A percentile compares a stretch with the other conserved stretches of the same genome.
phyloP scores from a whole-genome alignment of 176 grass and related monocot species.

The Leersia perrieri region DNA sequence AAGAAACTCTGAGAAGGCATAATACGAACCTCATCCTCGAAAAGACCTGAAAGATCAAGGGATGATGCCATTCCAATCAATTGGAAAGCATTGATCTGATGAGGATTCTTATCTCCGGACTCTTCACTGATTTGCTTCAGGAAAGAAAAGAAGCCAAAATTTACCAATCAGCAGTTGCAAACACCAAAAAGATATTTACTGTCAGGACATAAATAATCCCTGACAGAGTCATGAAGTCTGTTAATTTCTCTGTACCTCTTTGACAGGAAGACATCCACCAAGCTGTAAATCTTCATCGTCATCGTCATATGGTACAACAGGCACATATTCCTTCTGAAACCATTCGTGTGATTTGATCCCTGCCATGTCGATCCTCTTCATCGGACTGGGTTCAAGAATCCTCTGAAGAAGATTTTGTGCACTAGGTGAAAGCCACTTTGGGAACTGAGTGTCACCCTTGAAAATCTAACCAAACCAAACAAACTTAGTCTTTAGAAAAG shows the following conservation, averaged over 20 bases:
- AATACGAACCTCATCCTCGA: conserved; percentile 79
- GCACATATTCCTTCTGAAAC: conserved; percentile 69
- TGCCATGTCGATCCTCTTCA: conserved; percentile 55
- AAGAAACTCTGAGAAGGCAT: neutral
- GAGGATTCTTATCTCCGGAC: conserved; percentile 17
- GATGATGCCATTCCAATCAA: conserved; percentile 91
- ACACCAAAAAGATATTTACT: neutral
- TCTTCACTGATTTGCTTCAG: conserved; percentile 43
- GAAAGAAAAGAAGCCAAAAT: conserved; percentile 7
- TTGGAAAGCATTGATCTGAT: conserved; percentile 87
- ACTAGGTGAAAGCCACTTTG: conserved; percentile 51
- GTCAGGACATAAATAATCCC: neutral
- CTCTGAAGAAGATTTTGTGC: conserved; percentile 57
- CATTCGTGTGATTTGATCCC: conserved; percentile 70
- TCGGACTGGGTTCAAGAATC: conserved; percentile 74
- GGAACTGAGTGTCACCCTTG: conserved; percentile 63
- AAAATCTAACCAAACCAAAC: conserved; percentile 51
- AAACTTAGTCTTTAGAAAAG: neutral
- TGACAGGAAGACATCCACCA: conserved; percentile 29
- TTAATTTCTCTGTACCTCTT: conserved; percentile 47
- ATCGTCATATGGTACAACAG: conserved; percentile 44
- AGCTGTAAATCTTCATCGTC: conserved; percentile 52
- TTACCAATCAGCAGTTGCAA: neutral
- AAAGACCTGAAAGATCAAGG: conserved; percentile 88
- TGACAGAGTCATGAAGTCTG: neutral